phyloP scores from a whole-genome alignment of 805 yeast genomes.

The Zygoascus biomembranicola region DNA sequence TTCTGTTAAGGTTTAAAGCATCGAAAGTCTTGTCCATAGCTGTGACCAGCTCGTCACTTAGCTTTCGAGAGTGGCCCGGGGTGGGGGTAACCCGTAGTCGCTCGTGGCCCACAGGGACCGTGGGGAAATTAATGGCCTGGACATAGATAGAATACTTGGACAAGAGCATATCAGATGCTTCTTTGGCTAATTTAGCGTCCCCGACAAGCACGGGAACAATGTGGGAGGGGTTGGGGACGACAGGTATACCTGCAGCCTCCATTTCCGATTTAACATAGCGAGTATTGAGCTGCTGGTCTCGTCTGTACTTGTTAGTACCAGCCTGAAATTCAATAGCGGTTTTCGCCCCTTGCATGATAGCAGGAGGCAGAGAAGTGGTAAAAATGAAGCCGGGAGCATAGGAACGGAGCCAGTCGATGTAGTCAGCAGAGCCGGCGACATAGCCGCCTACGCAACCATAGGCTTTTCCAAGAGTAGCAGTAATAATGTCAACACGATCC shows the following conservation, averaged over 20 bases:
- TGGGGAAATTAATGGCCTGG: conserved; percentile 97
- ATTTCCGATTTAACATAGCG: conserved; percentile 74
- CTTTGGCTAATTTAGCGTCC: conserved; percentile 85
- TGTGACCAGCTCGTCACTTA: conserved; percentile 64
- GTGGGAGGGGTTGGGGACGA: conserved; percentile 95
- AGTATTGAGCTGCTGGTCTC: conserved; percentile 76
- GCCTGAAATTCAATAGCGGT: conserved; percentile 83
- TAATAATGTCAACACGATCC: conserved; percentile 91
- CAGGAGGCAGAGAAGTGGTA: conserved; percentile 96
- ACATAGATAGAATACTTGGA: conserved; percentile 83
- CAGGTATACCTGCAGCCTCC: conserved; percentile 74
- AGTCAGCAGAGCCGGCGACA: conserved; percentile 74
- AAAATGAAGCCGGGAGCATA: conserved; percentile 96
- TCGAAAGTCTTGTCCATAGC: conserved; percentile 78
- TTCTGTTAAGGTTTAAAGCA: conserved; percentile 65
- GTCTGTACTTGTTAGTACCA: conserved; percentile 65
- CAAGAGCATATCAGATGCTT: conserved; percentile 83
- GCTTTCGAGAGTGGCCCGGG: conserved; percentile 82
- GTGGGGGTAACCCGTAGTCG: conserved; percentile 98
- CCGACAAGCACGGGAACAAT: conserved; percentile 94
- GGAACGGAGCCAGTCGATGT: conserved; percentile 93
- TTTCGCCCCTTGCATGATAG: conserved; percentile 90
- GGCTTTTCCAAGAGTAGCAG: conserved; percentile 97
- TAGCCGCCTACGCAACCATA: conserved; percentile 98
- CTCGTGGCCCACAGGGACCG: conserved; percentile 93